These are phyloP conservation scores for Pythium scleroteichum DNA, from an alignment of 352 stramenopile species.

Conservation along the genomic window DNA sequence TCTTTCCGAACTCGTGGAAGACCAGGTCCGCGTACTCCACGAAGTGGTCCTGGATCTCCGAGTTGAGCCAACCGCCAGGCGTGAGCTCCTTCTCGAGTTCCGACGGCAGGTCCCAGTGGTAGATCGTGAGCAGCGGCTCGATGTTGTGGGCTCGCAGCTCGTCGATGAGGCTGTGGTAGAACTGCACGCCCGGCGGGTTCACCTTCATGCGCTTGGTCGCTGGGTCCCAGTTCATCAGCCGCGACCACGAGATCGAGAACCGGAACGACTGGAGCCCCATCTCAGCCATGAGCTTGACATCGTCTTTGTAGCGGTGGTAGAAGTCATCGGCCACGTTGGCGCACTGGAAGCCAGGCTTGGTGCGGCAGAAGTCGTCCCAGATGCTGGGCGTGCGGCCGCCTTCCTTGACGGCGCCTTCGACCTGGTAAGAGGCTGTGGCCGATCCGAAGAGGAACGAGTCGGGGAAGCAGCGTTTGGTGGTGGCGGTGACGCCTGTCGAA, in stretches of 20 bases:
- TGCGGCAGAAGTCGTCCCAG: slow-evolving; percentile 34
- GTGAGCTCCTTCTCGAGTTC: slow-evolving; percentile 41
- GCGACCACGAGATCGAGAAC: slow-evolving; percentile 79
- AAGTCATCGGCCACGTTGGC: slow-evolving; percentile 93
- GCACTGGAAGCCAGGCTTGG: slow-evolving; percentile 56
- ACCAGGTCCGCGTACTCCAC: slow-evolving; percentile 80
- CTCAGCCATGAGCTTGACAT: slow-evolving; percentile 88
- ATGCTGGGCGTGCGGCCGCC: too few relatives aligned
- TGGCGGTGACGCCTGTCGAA: too few relatives aligned
- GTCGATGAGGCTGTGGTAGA: slow-evolving; percentile 65
- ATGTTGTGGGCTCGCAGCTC: slow-evolving; percentile 45
- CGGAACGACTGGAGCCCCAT: slow-evolving; percentile 90
- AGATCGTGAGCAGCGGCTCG: slow-evolving; percentile 89
- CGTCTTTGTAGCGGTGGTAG: slow-evolving; percentile 86
- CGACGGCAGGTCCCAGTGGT: slow-evolving; percentile 95
- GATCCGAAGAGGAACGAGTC: too few relatives aligned
- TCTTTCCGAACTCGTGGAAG: slow-evolving; percentile 88
- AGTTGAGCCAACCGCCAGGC: not conserved
- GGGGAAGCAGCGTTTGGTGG: too few relatives aligned
- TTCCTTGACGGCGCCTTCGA: too few relatives aligned
- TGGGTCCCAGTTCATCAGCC: slow-evolving; percentile 42
- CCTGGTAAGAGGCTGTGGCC: too few relatives aligned
- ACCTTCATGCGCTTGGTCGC: not conserved
- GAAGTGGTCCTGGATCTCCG: slow-evolving; percentile 32
- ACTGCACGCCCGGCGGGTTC: slow-evolving; percentile 82